These are phyloP conservation scores for Chenopodium suecicum DNA, from an alignment of 148 eudicot species.

Conservation along the genomic window DNA sequence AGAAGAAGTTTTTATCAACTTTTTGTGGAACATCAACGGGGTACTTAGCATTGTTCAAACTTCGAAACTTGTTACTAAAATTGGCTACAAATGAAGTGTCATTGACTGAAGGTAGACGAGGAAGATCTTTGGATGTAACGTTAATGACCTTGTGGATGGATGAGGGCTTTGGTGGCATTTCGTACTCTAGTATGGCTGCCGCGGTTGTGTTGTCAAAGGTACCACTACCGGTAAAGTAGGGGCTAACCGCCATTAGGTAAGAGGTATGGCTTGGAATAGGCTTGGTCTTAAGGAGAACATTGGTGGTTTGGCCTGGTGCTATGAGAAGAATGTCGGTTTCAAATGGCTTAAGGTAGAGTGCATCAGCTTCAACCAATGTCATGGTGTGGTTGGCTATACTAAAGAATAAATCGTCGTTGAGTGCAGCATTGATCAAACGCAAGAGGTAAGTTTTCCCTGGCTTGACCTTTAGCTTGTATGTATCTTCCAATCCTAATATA, in stretches of 20 bases:
- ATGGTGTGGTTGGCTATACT: constrained; percentile 61
- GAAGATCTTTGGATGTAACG: constrained; percentile 20
- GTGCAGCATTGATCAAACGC: constrained; percentile 75
- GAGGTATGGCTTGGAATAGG: constrained; percentile 32
- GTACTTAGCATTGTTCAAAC: constrained; percentile 38
- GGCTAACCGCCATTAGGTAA: constrained; percentile 59
- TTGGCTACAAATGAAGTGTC: constrained; percentile 51
- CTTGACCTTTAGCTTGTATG: constrained; percentile 58
- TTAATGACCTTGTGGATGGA: constrained; percentile 5
- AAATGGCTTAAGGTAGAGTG: constrained; percentile 60
- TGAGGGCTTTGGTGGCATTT: constrained; percentile 13
- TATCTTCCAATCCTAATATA: constrained; percentile 36
- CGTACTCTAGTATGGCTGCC: constrained; percentile 57
- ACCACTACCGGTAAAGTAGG: constrained; percentile 59
- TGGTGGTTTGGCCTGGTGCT: constrained; percentile 71
- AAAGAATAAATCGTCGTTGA: constrained; percentile 74
- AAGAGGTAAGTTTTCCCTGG: constrained; percentile 69
- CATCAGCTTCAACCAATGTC: constrained; percentile 67
- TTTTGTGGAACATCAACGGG: constrained; percentile 57
- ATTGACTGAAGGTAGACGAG: constrained; percentile 47
- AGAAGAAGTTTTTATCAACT: constrained; percentile 43
- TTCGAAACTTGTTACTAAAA: constrained; percentile 42
- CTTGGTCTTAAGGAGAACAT: constrained; percentile 58
- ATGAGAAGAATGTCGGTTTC: constrained; percentile 45
- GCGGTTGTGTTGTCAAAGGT: constrained; percentile 68